Evolutionary conservation across 208 protist genomes (phyloP), one percentile per base, ranked within the genome.

Genomic region (Acanthamoeba sp.): DNA sequence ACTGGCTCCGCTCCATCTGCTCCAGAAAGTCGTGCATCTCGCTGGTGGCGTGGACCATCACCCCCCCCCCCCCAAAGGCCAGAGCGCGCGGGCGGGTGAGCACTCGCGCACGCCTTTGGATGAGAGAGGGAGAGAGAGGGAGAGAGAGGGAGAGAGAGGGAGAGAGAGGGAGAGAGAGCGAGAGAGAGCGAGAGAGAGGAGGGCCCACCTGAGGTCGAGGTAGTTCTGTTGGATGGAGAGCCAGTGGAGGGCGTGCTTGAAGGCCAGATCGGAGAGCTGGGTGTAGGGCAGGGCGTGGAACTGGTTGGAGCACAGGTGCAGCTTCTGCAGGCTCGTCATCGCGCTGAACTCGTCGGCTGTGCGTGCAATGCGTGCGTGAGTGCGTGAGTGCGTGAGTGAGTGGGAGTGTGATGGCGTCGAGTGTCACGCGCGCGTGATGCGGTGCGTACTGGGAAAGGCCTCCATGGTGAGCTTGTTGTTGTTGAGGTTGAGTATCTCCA

Each of bases 381-480:
- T 50, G 45, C 45, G 45, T 50, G 45, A 16, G 45, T 50, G 45
- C 12, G 45, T 50, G 45, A 16, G 45, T 50, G 45, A 16, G 45
- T 50, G 45, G 9, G 45, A 16, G 45, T 12, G 45, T 50, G 45
- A n/a, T n/a, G n/a, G n/a, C n/a, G n/a, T n/a, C 45, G 45, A 50
- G 45, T 50, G 45, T 50, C 9, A 50, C 9, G 45, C 45, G 45
- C n/a, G n/a, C 42, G 42, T 48, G 42, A 48, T 48, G 42, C 42
- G 6, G 42, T 59, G 55, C 12, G 16, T 59, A 59, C 55, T 59
- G 55, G 55, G 55, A 59, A 59, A 59, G 55, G 55, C 22, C 22
- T 59, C 55, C 55, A 59, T 59, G 55, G 55, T 59, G 55, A 59
- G 55, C 55, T 59, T 59, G 55, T 59, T 59, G 55, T 59, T 59